Evolutionary conservation across 805 yeast species (phyloP).

Genomic region (Metschnikowia proteae): DNA sequence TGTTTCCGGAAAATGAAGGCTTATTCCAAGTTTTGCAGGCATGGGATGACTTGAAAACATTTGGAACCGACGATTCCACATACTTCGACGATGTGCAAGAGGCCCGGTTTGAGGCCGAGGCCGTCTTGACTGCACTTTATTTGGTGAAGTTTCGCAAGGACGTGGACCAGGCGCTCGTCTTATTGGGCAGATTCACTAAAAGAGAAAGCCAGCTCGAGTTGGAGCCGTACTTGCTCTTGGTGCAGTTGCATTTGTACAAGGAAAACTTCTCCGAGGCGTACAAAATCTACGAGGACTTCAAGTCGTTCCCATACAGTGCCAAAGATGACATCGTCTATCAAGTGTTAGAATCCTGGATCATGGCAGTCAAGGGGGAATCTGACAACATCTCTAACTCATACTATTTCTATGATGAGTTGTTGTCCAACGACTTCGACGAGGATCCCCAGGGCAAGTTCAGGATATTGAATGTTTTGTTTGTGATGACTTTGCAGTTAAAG

Average conservation of each 20-base stretch:
- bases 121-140: constrained; percentile 38
- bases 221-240: constrained; percentile 39
- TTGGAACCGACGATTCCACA: constrained; percentile 41
- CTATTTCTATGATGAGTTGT: constrained; percentile 78
- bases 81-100: constrained; percentile 38
- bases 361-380: constrained; percentile 36
- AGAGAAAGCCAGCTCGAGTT: constrained; percentile 26
- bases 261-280: constrained; percentile 35
- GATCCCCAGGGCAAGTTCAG: constrained; percentile 34
- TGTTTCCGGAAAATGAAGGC: constrained; percentile 33
- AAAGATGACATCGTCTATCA: constrained; percentile 72
- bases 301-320: constrained; percentile 31
- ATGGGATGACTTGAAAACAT: constrained; percentile 40
- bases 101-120: constrained; percentile 38
- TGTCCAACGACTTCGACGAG: constrained; percentile 45
- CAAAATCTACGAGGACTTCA: constrained; percentile 30
- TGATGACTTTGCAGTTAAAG: constrained; percentile 71
- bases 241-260: constrained; percentile 37
- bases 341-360: constrained; percentile 70
- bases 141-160: constrained; percentile 35
- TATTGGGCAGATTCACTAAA: constrained; percentile 27
- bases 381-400: constrained; percentile 40
- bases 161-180: constrained; percentile 33
- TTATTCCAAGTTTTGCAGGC: constrained; percentile 38
- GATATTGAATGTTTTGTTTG: constrained; percentile 56